Base-by-base conservation (phyloP, 83 land plant species). In the Picea engelmannii region DNA sequence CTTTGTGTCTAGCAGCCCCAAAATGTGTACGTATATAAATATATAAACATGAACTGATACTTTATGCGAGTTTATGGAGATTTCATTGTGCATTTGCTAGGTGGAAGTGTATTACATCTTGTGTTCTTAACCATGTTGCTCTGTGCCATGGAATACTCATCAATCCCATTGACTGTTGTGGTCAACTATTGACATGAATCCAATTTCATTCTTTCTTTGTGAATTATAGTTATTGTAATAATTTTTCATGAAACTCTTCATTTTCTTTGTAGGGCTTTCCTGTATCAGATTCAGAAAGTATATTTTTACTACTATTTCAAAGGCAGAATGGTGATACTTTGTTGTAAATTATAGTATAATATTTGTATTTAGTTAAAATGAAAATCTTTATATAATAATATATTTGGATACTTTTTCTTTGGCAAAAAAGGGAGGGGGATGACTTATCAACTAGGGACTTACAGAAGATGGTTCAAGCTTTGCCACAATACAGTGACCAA, bases 391-490 rank as follows among this genome's bases (percentile, higher is more conserved):
- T 66, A 12, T 21, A 9, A 66, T 66, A 13, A 66, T 15, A 24
- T 20, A n/a, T 64, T 18, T 27, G 31, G 21, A 21, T 64, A 21
- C 12, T 23, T 60, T 79, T 2, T 58, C 6, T 77, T 73, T 82
- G 79, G 18, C 49, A 42, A 78, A 77, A 63, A 81, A 93, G 95
- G 84, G 92, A 90, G 86, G 93, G 96, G 10, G 81, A 91, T 84
- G 98, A 96, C 83, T 73, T 96, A 60, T 96, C 99, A 63, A 96
- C 99, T 24, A 87, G 92, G 78, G 99, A 96, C 80, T 82, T 96
- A 89, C 99, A 96, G 86, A 95, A 93, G 84, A 87, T 96, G 94
- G 98, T 96, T 79, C 99, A 95, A 88, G 97, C 98, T 27, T 88
- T 96, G 73, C 99, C 99, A 35, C 99, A 96, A 76, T 96, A 95